Conservation (phyloP, 2,329 filamentous ascomycete genomes). For the Bipolaris zeicola region DNA sequence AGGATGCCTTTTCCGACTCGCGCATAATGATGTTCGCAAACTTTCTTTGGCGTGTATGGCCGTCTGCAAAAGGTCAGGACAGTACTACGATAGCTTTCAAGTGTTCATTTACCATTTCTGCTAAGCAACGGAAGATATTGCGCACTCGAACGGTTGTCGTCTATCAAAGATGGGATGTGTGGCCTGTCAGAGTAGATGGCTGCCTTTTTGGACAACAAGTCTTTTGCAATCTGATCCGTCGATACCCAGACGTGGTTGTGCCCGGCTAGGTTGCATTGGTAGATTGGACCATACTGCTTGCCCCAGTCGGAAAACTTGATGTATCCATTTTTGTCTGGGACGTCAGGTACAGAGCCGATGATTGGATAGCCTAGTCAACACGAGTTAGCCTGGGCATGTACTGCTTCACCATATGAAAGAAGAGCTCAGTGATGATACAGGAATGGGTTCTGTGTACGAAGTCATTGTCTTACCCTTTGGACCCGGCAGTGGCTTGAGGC, state of each 20-base stretch:
- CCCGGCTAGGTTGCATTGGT: slow-evolving; percentile 53
- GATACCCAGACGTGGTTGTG: slow-evolving; percentile 55
- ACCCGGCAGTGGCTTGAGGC: slow-evolving; percentile 48
- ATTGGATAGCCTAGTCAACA: slow-evolving; percentile 49
- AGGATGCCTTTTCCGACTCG: slow-evolving; percentile 48
- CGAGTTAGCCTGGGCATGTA: slow-evolving; percentile 13
- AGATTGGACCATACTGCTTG: slow-evolving; percentile 53
- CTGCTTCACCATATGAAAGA: neutral
- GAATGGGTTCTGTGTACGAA: slow-evolving; percentile 5
- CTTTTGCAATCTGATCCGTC: slow-evolving; percentile 50
- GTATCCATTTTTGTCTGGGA: slow-evolving; percentile 52
- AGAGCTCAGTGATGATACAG: neutral
- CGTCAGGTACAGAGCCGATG: slow-evolving; percentile 51
- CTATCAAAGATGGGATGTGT: slow-evolving; percentile 52
- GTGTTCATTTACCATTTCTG: slow-evolving; percentile 46
- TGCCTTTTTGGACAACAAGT: slow-evolving; percentile 52
- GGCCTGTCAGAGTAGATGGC: slow-evolving; percentile 56
- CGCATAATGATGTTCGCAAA: slow-evolving; percentile 55
- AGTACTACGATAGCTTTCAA: neutral
- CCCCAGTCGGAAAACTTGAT: slow-evolving; percentile 56
- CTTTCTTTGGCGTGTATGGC: slow-evolving; percentile 52
- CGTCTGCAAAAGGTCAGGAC: slow-evolving; percentile 37
- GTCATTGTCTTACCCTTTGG: slow-evolving; percentile 45
- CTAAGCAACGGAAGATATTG: slow-evolving; percentile 54
- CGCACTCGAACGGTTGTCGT: slow-evolving; percentile 53